A percentile compares a stretch with the other conserved stretches of the same genome.
Evolutionary conservation across 2,329 filamentous ascomycete genomes (phyloP).

Genomic region (Stachybotrys echinatus): DNA sequence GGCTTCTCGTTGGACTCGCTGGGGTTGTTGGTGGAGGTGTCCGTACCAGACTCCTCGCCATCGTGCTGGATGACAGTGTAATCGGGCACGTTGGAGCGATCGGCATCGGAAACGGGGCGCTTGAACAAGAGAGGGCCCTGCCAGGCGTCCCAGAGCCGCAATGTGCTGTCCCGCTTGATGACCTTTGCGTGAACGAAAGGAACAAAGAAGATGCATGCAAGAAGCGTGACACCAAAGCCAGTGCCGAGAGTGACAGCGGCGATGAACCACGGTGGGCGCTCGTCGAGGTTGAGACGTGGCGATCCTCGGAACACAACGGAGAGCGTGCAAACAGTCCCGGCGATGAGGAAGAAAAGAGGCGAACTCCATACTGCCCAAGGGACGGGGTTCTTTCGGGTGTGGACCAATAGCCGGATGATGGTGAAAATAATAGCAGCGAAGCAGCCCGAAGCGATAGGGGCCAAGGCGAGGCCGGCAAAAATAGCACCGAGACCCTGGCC

Average conservation of each 20-base stretch:
- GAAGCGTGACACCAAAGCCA: conserved; percentile 20
- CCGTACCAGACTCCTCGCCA: no score
- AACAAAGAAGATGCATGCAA: conserved; percentile 27
- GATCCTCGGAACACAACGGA: conserved; percentile 80
- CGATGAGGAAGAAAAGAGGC: conserved; percentile 73
- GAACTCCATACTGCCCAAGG: conserved; percentile 68
- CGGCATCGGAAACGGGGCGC: no score
- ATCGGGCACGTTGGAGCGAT: conserved; percentile 59
- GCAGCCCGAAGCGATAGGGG: conserved; percentile 55
- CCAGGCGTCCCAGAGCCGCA: conserved; percentile 24
- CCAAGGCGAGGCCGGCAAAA: conserved; percentile 63
- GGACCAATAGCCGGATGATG: conserved; percentile 61
- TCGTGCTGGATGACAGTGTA: conserved; percentile 70
- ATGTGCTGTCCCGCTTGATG: conserved; percentile 22
- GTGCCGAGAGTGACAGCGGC: conserved; percentile 59
- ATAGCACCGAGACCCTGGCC: conserved; percentile 65
- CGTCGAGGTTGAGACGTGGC: conserved; percentile 31
- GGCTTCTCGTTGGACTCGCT: no score
- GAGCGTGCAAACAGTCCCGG: conserved; percentile 67
- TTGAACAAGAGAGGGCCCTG: conserved; percentile 31
- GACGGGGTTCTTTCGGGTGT: conserved; percentile 65
- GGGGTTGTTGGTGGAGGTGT: no score
- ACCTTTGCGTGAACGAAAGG: conserved; percentile 28
- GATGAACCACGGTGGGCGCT: conserved; percentile 61
- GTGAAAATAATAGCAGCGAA: conserved; percentile 64